phyloP scores from a whole-genome alignment of 2,329 filamentous ascomycete genomes.

The Blastomyces silverae region DNA sequence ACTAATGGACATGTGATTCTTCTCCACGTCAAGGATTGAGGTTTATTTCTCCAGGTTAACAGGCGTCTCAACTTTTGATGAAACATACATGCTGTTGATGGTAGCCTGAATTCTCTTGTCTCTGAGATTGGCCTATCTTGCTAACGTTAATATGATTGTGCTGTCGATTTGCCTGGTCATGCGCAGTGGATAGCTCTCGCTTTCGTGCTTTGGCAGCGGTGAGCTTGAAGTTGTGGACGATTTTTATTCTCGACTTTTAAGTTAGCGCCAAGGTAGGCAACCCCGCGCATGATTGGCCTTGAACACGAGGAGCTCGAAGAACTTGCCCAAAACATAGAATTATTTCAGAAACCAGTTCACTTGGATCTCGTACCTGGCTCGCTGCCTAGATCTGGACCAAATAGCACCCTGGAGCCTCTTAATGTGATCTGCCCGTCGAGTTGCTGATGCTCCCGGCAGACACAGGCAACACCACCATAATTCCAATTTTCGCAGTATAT shows the following conservation, averaged over 20 bases:
- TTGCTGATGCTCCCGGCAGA: not conserved
- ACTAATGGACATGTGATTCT: not conserved
- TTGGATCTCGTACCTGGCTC: too few species aligned
- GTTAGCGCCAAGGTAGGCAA: not conserved
- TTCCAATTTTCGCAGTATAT: not conserved
- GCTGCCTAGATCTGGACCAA: not conserved
- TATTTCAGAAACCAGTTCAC: too few species aligned
- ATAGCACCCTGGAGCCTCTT: not conserved
- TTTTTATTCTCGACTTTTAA: not conserved
- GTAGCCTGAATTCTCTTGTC: not conserved
- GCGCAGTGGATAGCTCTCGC: not conserved
- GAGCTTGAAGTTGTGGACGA: not conserved
- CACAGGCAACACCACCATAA: not conserved
- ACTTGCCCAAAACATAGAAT: too few species aligned
- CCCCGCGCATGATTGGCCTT: not conserved
- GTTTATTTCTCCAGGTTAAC: not conserved
- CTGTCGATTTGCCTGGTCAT: too few species aligned
- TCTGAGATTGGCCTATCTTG: too few species aligned
- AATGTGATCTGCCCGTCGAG: too few species aligned
- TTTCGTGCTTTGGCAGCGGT: not conserved
- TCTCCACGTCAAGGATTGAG: not conserved
- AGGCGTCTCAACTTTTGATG: not conserved
- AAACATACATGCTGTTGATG: not conserved
- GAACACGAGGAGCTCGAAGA: not conserved
- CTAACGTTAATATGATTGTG: too few species aligned